A percentile compares a stretch with the other conserved stretches of the same genome.
phyloP scores from a whole-genome alignment of 148 eudicot species.

The Nyssa sinensis region DNA sequence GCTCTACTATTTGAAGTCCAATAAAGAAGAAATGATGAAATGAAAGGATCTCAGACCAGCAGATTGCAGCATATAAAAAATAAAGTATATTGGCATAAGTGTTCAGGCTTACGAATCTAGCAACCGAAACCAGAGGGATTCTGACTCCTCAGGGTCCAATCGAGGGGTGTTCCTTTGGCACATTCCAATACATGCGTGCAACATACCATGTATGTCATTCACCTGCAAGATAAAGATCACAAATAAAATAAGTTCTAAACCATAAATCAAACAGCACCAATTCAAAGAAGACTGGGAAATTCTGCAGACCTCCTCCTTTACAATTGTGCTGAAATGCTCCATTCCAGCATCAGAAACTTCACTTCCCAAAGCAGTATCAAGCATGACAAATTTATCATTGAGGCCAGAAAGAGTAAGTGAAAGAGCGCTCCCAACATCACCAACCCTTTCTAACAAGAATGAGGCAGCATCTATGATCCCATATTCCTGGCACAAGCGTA shows the following conservation, averaged over 20 bases:
- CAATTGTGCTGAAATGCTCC: slow-evolving; percentile 40
- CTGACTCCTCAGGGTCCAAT: slow-evolving; percentile 77
- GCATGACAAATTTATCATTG: slow-evolving; percentile 59
- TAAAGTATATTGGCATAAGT: background rate
- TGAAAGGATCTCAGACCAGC: background rate
- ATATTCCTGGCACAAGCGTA: slow-evolving; percentile 86
- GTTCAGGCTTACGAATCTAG: slow-evolving; percentile 74
- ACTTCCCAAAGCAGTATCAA: slow-evolving; percentile 54
- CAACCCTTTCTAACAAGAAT: slow-evolving; percentile 88
- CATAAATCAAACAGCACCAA: background rate
- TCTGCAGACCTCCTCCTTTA: slow-evolving; percentile 60
- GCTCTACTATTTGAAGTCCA: background rate
- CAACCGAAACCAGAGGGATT: slow-evolving; percentile 87
- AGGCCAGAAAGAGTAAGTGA: slow-evolving; percentile 66
- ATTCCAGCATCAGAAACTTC: slow-evolving; percentile 33
- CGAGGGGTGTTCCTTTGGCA: slow-evolving; percentile 91
- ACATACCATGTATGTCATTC: slow-evolving; percentile 49
- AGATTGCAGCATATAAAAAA: background rate
- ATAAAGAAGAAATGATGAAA: background rate
- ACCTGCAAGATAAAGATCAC: slow-evolving; percentile 43
- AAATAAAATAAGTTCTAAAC: background rate
- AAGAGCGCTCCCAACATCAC: slow-evolving; percentile 93
- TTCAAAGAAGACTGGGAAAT: slow-evolving; percentile 5
- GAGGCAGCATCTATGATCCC: slow-evolving; percentile 87
- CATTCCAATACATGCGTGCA: slow-evolving; percentile 73